Evolutionary conservation across 139 green algal genomes (phyloP).

Genomic region (Volvox africanus): DNA sequence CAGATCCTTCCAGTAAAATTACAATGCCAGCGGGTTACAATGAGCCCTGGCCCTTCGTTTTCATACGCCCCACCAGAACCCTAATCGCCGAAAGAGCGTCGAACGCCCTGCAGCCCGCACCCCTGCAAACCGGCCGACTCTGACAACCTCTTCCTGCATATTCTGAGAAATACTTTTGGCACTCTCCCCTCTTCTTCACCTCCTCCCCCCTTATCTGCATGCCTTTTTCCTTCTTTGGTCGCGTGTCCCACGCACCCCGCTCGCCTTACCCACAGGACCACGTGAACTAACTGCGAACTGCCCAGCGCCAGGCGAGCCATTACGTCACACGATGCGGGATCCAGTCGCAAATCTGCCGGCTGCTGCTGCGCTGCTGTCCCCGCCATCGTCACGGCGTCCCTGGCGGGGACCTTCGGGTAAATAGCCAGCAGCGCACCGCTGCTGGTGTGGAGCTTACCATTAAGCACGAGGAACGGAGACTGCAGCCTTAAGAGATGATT

Average conservation of each 20-base stretch:
- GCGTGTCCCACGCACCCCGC: not conserved
- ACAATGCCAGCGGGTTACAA: no score
- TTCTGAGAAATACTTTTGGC: no score
- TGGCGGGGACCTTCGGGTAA: not conserved
- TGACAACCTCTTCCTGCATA: no score
- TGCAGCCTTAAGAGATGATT: not conserved
- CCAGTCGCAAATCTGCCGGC: not conserved
- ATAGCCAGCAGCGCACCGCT: slow-evolving; percentile 14
- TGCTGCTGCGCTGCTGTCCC: not conserved
- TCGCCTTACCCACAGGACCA: slow-evolving; percentile 15
- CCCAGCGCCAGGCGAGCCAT: slow-evolving; percentile 11
- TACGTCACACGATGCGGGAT: not conserved
- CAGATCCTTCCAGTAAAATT: no score
- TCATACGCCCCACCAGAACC: no score
- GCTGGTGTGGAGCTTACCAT: not conserved
- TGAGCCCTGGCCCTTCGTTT: no score
- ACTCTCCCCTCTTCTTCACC: not conserved
- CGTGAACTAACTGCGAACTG: not conserved
- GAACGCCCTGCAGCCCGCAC: no score
- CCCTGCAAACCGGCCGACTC: no score
- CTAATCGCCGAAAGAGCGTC: no score
- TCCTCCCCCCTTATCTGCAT: not conserved
- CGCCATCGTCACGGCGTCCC: no score
- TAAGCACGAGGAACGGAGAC: not conserved
- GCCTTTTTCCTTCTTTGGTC: not conserved